phyloP scores from a whole-genome alignment of 2,329 filamentous ascomycete species.

The Chrysoporthe deuterocubensis region DNA sequence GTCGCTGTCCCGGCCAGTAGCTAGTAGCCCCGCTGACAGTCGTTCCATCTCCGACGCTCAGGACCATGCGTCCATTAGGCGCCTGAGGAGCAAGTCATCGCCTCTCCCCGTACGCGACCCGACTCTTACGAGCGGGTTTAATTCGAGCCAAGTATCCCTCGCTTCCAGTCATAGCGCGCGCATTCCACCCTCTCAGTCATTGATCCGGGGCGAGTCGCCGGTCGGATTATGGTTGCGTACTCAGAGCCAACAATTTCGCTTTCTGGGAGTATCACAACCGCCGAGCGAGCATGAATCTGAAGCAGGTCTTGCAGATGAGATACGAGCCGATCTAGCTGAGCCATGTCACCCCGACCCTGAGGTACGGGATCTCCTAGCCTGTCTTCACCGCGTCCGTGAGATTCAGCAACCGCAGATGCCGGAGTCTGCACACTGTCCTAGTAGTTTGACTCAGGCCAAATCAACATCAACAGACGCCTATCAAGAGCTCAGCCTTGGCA shows the following conservation, averaged over 20 bases:
- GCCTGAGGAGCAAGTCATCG: slow-evolving; percentile 19
- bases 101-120: slow-evolving; percentile 1
- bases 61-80: not conserved
- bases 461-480: not conserved
- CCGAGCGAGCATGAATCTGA: slow-evolving; percentile 17
- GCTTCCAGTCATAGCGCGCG: slow-evolving; percentile 9
- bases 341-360: not conserved
- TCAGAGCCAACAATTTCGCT: slow-evolving; percentile 22
- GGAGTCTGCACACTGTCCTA: not conserved
- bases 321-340: not conserved
- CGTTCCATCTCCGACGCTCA: not conserved
- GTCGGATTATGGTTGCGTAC: slow-evolving; percentile 27
- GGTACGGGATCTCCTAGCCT: not conserved
- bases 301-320: not conserved
- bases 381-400: not conserved
- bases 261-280: slow-evolving; percentile 10
- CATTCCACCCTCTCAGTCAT: slow-evolving; percentile 22
- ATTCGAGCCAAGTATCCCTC: slow-evolving; percentile 16
- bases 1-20: not conserved
- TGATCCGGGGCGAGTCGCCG: slow-evolving; percentile 25
- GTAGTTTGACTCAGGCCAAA: not conserved
- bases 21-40: slow-evolving; percentile 15
- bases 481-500: not conserved
- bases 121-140: not conserved
- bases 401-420: not conserved